Conservation (phyloP, 1,284 basidiomycete genomes). For the Pseudozyma thailandica region DNA sequence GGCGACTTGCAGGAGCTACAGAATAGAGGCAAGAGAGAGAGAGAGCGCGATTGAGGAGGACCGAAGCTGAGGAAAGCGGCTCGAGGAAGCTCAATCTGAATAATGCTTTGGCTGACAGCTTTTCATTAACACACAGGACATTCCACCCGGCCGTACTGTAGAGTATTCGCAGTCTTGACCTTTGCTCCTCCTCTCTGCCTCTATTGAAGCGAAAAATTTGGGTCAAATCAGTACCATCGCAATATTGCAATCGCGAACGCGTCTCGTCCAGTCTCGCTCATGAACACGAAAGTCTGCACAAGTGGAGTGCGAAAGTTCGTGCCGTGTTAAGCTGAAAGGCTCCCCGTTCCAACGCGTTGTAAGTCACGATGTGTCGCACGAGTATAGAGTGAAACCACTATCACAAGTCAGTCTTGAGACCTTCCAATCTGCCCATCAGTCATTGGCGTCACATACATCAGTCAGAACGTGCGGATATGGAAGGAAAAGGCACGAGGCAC, state of each 20-base stretch:
- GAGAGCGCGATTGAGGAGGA: not conserved
- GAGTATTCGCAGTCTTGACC: not conserved
- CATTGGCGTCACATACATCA: not conserved
- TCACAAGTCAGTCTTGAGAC: too few relatives aligned
- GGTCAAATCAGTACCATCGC: too few relatives aligned
- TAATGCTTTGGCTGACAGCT: conserved; percentile 15
- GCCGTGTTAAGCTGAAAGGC: too few relatives aligned
- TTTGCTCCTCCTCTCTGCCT: not conserved
- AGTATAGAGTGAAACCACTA: not conserved
- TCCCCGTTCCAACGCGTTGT: too few relatives aligned
- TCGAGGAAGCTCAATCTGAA: not conserved
- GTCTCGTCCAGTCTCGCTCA: not conserved
- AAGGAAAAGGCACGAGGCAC: conserved; percentile 4
- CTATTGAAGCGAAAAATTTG: not conserved
- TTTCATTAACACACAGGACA: conserved; percentile 9
- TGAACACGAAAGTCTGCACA: not conserved
- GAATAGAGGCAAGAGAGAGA: not conserved
- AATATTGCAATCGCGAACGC: not conserved
- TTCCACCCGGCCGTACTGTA: conserved; percentile 24
- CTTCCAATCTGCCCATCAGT: too few relatives aligned
- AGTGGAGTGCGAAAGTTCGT: not conserved
- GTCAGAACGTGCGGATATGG: not conserved
- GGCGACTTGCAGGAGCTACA: not conserved
- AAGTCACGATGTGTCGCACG: conserved; percentile 7
- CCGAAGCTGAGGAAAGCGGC: not conserved